phyloP scores from a whole-genome alignment of 2,329 filamentous ascomycete species.

The Rutstroemia sp. region DNA sequence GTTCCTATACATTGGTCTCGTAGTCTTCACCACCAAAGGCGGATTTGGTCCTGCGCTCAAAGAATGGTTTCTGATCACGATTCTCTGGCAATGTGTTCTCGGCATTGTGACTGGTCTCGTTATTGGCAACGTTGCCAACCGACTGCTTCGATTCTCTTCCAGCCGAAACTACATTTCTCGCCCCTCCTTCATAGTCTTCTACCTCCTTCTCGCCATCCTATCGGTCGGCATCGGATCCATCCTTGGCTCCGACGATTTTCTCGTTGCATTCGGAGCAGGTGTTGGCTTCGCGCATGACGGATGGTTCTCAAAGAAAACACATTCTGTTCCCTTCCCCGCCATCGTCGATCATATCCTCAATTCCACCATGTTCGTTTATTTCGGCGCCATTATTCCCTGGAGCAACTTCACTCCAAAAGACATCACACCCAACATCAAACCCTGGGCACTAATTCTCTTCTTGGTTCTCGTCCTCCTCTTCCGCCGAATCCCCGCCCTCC shows the following conservation, averaged over 20 bases:
- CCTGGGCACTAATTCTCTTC: slow-evolving; percentile 37
- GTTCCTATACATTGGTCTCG: slow-evolving; percentile 46
- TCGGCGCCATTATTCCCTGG: slow-evolving; percentile 48
- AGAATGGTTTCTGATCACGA: slow-evolving; percentile 45
- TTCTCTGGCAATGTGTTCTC: slow-evolving; percentile 47
- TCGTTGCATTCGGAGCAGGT: slow-evolving; percentile 48
- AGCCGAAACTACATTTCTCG: slow-evolving; percentile 38
- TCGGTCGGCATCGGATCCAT: slow-evolving; percentile 43
- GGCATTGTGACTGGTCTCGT: slow-evolving; percentile 40
- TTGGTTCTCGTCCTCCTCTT: slow-evolving; percentile 43
- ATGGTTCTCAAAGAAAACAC: slow-evolving; percentile 42
- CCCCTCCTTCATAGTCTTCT: slow-evolving; percentile 46
- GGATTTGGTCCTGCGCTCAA: slow-evolving; percentile 34
- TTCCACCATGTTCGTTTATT: slow-evolving; percentile 47
- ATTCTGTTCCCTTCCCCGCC: slow-evolving; percentile 38
- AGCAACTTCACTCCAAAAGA: slow-evolving; percentile 32
- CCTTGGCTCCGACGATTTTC: slow-evolving; percentile 47
- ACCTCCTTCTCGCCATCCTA: slow-evolving; percentile 46
- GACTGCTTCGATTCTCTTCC: slow-evolving; percentile 40
- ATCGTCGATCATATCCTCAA: slow-evolving; percentile 49
- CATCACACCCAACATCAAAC: slow-evolving; percentile 34
- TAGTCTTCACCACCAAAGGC: slow-evolving; percentile 33
- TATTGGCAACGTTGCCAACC: slow-evolving; percentile 41
- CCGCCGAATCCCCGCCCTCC: slow-evolving; percentile 44
- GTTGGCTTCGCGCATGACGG: slow-evolving; percentile 47